Base-by-base conservation (phyloP, 352 stramenopile species). In the Elongisporangium prolatum region DNA sequence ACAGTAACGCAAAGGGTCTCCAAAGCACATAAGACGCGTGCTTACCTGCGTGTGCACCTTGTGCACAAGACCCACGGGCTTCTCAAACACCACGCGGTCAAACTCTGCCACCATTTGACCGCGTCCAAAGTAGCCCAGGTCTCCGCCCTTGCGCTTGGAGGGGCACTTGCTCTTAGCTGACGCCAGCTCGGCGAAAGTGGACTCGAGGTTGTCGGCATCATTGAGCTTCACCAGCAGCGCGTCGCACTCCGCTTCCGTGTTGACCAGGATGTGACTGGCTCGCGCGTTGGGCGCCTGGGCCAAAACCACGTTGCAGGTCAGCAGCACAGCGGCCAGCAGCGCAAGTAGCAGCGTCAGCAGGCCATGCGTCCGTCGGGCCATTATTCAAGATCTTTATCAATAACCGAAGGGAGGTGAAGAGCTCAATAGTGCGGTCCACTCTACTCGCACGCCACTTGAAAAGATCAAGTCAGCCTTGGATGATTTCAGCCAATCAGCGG, bases 81-180 rank as follows among this genome's bases (percentile, higher is more conserved):
- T 71, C 50, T 93, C 74, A 55, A 93, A 91, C 28, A 88, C 81
- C n/a, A 93, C 78, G 53, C 71, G 57, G 71, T 93, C 81, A 50
- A 91, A 91, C 69, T 88, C 80, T 2, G 64, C 57, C 55, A 91
- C 80, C 84, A 91, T 93, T 44, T 86, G 75, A 14, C 80, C 82
- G 17, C 80, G 79, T 4, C 76, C 69, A 53, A 93, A 93, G 7
- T 59, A 80, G 28, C 84, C 84, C 14, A 93, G 59, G 47, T 86
- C 77, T 0, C 84, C 84, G 21, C 81, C 81, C 22, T 80, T 86
- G 25, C 71, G 63, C 25, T 68, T 60, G 21, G 81, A 91, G 22
- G 84, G 84, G 55, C 84, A 93, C 63, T 79, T 87, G 66, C 81
- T 91, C 60, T 86, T 75, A 59, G 69, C 69, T 24, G 82, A 75